Percentiles rank a stretch among this genome's conserved stretches.
phyloP scores from a whole-genome alignment of 2,329 filamentous ascomycete genomes.

The Colletotrichum zoysiae region DNA sequence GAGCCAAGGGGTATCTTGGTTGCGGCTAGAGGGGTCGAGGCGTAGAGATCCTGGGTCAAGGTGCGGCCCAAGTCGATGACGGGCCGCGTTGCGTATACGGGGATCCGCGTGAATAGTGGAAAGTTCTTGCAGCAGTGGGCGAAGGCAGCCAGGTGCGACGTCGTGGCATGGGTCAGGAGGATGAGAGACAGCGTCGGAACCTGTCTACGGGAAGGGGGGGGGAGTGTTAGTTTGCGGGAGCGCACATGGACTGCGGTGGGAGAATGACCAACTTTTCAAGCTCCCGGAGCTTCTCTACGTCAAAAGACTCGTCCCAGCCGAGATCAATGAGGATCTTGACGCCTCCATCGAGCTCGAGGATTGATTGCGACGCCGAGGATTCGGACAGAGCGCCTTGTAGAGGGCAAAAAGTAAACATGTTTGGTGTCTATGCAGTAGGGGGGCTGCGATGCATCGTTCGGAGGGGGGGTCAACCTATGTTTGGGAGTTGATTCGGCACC shows the following conservation, averaged over 20 bases:
- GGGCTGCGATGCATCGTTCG: slow-evolving; percentile 26
- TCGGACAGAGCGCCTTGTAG: slow-evolving; percentile 91
- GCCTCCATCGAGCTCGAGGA: slow-evolving; percentile 95
- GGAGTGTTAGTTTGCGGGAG: slow-evolving; percentile 41
- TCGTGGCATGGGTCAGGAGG: slow-evolving; percentile 93
- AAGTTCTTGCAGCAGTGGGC: slow-evolving; percentile 98
- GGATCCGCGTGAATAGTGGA: slow-evolving; percentile 90
- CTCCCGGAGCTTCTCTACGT: slow-evolving; percentile 83
- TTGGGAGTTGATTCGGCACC: background rate
- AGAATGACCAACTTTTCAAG: slow-evolving; percentile 83
- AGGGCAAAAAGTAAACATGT: slow-evolving; percentile 96
- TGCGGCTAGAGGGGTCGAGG: slow-evolving; percentile 87
- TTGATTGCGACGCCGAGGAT: slow-evolving; percentile 90
- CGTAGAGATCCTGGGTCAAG: slow-evolving; percentile 90
- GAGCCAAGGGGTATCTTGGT: slow-evolving; percentile 82
- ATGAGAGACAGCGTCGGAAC: slow-evolving; percentile 92
- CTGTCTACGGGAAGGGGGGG: slow-evolving; percentile 67
- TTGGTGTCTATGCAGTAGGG: slow-evolving; percentile 18
- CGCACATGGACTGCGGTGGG: background rate
- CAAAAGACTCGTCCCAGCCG: slow-evolving; percentile 95
- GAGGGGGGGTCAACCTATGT: background rate
- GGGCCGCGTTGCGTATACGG: slow-evolving; percentile 92
- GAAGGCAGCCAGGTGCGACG: slow-evolving; percentile 91
- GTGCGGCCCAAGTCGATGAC: slow-evolving; percentile 94
- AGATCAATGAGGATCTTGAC: slow-evolving; percentile 96